A percentile compares a stretch with the other conserved stretches of the same genome.
Evolutionary conservation across 352 stramenopile species (phyloP).

Genomic region (Pythium rishiriense): DNA sequence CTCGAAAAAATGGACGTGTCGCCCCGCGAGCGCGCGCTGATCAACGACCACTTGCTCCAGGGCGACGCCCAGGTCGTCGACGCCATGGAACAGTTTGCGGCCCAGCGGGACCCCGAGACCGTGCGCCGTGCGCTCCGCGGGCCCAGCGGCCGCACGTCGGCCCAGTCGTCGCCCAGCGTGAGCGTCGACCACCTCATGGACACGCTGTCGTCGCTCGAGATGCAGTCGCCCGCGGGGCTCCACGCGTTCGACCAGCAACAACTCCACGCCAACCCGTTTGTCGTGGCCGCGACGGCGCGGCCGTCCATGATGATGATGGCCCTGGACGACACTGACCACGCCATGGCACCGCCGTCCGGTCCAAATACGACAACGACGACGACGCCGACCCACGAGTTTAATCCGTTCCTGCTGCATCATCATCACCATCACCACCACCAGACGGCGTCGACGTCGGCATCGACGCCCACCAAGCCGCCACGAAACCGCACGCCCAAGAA

Average conservation of each 20-base stretch:
- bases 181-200: conserved; percentile 26
- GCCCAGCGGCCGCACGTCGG: conserved; percentile 18
- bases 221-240: conserved; percentile 36
- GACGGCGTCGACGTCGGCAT: neutral
- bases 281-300: conserved; percentile 23
- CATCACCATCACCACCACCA: neutral
- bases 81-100: conserved; percentile 76
- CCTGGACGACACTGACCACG: conserved; percentile 15
- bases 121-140: conserved; percentile 55
- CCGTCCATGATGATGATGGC: conserved; percentile 22
- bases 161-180: neutral
- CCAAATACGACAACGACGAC: too few species aligned
- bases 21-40: conserved; percentile 52
- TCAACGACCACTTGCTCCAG: conserved; percentile 71
- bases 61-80: conserved; percentile 77
- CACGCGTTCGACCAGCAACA: conserved; percentile 13
- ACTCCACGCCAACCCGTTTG: conserved; percentile 43
- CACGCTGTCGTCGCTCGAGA: conserved; percentile 42
- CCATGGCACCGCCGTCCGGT: neutral
- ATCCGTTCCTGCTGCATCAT: conserved; percentile 39
- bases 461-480: conserved; percentile 14
- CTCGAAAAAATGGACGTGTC: conserved; percentile 74
- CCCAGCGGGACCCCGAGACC: conserved; percentile 50
- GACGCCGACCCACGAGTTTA: conserved; percentile 17
- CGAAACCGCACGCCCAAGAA: conserved; percentile 23